Conservation (phyloP, 306 rosid species). For the Cajanus cajan region DNA sequence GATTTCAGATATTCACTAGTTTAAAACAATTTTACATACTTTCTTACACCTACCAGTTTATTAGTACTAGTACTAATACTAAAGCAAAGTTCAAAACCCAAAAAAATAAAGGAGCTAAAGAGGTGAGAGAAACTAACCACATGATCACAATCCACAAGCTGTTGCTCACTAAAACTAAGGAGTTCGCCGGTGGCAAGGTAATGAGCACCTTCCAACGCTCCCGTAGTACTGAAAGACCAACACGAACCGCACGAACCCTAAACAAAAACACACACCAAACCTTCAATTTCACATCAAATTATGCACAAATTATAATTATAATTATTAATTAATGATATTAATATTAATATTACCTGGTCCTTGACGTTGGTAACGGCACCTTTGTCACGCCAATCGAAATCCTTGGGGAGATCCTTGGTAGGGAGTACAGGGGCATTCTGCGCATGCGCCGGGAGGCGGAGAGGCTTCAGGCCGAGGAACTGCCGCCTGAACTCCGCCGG, state of each 20-base stretch:
- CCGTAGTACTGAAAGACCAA: slow-evolving; percentile 90
- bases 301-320: too few species aligned
- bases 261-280: not conserved
- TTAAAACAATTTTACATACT: too few species aligned
- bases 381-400: slow-evolving; percentile 93
- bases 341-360: slow-evolving; percentile 54
- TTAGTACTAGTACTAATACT: not conserved
- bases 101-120: not conserved
- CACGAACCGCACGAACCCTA: slow-evolving; percentile 96
- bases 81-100: not conserved
- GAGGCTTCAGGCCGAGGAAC: slow-evolving; percentile 70
- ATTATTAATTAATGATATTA: too few species aligned
- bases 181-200: slow-evolving; percentile 70
- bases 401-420: slow-evolving; percentile 61
- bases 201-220: slow-evolving; percentile 94
- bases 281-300: not conserved
- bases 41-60: not conserved
- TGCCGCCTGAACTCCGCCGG: slow-evolving; percentile 66
- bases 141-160: slow-evolving; percentile 97
- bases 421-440: slow-evolving; percentile 84
- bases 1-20: too few species aligned
- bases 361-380: slow-evolving; percentile 85
- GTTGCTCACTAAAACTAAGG: slow-evolving; percentile 83
- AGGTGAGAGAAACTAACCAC: slow-evolving; percentile 62
- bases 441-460: slow-evolving; percentile 67